A percentile compares a stretch with the other conserved stretches of the same genome.
Evolutionary conservation across 169 alveolate species (phyloP).

Genomic region (Eimeria sp.): DNA sequence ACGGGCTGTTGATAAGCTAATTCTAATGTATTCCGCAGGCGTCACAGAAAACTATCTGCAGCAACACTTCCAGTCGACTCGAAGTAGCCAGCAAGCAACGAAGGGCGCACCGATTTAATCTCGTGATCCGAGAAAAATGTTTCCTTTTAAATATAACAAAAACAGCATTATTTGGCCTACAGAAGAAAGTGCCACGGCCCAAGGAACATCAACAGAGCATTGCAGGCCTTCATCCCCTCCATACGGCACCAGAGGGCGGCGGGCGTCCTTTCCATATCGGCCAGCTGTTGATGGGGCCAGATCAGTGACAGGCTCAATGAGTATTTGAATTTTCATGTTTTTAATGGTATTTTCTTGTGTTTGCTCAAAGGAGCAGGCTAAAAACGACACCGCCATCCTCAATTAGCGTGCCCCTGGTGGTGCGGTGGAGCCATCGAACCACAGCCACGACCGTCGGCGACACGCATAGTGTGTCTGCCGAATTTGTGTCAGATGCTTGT

Average conservation of each 20-base stretch:
- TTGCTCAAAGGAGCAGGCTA: background rate
- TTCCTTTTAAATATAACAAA: background rate
- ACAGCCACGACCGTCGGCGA: constrained; percentile 3
- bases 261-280: background rate
- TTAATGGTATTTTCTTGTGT: background rate
- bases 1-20: background rate
- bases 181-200: background rate
- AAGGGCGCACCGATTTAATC: background rate
- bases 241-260: background rate
- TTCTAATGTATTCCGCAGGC: background rate
- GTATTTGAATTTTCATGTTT: background rate
- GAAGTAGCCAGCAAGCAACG: constrained; percentile 7
- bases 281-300: background rate
- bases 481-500: background rate
- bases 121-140: background rate
- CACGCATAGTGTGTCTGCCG: background rate
- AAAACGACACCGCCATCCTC: background rate
- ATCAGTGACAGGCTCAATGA: background rate
- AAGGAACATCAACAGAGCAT: background rate
- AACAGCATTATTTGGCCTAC: background rate
- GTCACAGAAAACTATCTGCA: background rate
- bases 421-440: constrained; percentile 9
- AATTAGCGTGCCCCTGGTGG: background rate
- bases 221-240: constrained; percentile 5
- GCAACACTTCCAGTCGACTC: background rate